Evolutionary conservation across 306 rosid species (phyloP).

Genomic region (Gillenia trifoliata): DNA sequence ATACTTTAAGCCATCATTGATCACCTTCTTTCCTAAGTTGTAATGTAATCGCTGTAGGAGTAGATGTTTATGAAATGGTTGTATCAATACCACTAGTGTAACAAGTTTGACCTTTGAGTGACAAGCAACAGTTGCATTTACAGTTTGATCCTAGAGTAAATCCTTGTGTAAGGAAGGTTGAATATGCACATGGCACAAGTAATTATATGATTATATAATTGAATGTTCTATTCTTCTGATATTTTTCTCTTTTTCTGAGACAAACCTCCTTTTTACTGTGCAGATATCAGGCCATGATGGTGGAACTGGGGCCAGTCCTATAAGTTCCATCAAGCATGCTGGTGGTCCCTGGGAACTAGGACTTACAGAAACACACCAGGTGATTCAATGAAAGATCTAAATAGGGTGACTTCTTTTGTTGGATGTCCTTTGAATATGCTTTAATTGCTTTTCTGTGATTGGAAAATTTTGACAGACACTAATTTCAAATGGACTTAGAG

Average conservation of each 20-base stretch:
- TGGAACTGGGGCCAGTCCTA: constrained; percentile 98
- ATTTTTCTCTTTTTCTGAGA: neutral
- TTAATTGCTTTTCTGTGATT: constrained; percentile 21
- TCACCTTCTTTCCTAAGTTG: neutral
- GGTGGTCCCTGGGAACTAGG: constrained; percentile 99
- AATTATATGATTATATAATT: no score
- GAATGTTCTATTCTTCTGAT: no score
- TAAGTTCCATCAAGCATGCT: constrained; percentile 98
- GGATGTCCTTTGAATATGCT: constrained; percentile 9
- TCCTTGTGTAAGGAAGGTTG: no score
- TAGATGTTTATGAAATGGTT: neutral
- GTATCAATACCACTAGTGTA: no score
- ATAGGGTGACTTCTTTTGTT: constrained; percentile 12
- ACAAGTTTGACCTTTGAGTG: no score
- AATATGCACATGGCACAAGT: no score
- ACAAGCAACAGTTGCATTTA: no score
- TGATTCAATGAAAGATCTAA: constrained; percentile 32
- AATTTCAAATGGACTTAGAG: constrained; percentile 84
- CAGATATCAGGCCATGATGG: constrained; percentile 99
- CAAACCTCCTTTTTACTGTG: constrained; percentile 4
- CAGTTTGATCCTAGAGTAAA: no score
- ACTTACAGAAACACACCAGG: constrained; percentile 96
- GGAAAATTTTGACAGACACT: constrained; percentile 57
- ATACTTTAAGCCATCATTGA: neutral
- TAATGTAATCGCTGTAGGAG: neutral